Conservation (phyloP, 805 yeast species). For the Metschnikowia similis region DNA sequence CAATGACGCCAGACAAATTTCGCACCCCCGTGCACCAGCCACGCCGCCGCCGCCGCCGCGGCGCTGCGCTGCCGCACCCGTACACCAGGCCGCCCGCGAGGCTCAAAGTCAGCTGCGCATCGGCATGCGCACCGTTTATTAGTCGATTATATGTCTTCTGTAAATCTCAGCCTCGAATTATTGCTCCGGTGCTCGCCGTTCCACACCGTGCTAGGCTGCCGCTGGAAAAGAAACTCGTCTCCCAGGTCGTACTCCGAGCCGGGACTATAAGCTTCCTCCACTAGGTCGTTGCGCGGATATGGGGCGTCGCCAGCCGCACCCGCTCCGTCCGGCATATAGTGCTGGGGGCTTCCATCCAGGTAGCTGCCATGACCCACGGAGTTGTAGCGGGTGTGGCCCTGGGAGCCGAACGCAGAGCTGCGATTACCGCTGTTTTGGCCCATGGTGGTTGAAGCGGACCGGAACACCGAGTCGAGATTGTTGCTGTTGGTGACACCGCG, state of each 20-base stretch:
- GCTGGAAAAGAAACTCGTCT: constrained; percentile 10
- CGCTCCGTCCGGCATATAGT: neutral
- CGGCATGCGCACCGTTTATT: neutral
- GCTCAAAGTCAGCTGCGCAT: neutral
- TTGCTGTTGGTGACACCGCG: constrained; percentile 42
- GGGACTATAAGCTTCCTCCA: constrained; percentile 1
- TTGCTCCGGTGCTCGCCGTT: constrained; percentile 13
- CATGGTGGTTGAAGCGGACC: constrained; percentile 8
- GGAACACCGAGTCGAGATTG: constrained; percentile 39
- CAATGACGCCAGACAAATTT: no score
- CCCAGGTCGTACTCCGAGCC: constrained; percentile 13
- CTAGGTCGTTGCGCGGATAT: constrained; percentile 7
- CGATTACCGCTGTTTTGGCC: constrained; percentile 10
- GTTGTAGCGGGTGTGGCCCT: constrained; percentile 14
- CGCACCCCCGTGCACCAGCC: no score
- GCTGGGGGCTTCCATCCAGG: constrained; percentile 1
- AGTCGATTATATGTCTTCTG: constrained; percentile 10
- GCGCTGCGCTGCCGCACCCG: constrained; percentile 2
- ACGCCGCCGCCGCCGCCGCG: no score
- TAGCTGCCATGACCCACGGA: constrained; percentile 7
- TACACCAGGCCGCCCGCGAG: neutral
- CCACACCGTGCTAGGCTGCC: constrained; percentile 11
- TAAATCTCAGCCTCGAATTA: constrained; percentile 18
- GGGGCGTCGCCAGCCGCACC: constrained; percentile 1
- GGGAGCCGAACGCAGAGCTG: constrained; percentile 8